Conservation (phyloP, 148 eudicot genomes). For the Heliosperma pusillum region DNA sequence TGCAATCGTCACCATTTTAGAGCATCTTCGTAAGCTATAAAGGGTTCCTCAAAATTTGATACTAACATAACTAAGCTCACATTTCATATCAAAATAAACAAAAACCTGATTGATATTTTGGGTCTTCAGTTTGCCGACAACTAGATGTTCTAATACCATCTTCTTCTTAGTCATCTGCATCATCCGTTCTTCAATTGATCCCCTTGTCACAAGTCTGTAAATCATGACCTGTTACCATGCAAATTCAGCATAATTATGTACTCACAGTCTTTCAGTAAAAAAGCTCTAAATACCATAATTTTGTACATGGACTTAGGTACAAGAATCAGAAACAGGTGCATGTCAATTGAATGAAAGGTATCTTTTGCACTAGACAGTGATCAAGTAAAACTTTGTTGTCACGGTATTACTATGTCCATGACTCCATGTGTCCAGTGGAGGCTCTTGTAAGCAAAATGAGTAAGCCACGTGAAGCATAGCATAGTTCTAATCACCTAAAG, state of each 20-base stretch:
- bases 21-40: constrained; percentile 2
- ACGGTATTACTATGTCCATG: constrained; percentile 1
- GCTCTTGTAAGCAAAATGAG: constrained; percentile 3
- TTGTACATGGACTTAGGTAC: not conserved
- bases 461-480: not conserved
- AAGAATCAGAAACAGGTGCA: not conserved
- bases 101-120: constrained; percentile 93
- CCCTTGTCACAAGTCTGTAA: constrained; percentile 85
- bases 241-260: constrained; percentile 6
- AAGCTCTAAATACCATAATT: not conserved
- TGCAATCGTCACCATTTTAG: not conserved
- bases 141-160: constrained; percentile 98
- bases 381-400: not conserved
- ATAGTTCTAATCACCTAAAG: not conserved
- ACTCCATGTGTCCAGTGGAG: not conserved
- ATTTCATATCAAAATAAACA: not conserved
- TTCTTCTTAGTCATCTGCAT: constrained; percentile 99
- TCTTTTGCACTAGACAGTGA: constrained; percentile 3
- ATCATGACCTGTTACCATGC: constrained; percentile 77
- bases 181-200: constrained; percentile 98
- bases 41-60: not conserved
- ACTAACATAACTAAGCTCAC: not conserved
- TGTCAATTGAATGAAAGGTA: constrained; percentile 5
- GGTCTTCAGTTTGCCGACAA: constrained; percentile 91
- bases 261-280: not conserved